Conservation (phyloP, 2,329 filamentous ascomycete species). For the Sphaceloma murrayae region DNA sequence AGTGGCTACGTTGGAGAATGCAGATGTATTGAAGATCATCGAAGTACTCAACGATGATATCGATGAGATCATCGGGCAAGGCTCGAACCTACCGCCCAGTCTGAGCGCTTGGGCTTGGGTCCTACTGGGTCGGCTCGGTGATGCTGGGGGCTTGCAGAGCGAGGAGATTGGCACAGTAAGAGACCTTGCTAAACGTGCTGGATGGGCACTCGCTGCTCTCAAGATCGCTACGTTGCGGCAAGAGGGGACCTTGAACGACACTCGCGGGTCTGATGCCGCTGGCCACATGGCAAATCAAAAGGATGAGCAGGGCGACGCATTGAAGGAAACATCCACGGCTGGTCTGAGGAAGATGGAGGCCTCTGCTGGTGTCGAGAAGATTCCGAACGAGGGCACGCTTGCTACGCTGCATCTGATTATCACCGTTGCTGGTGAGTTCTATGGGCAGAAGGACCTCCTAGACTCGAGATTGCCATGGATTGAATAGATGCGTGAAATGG, state of each 20-base stretch:
- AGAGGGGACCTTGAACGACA: conserved; percentile 16
- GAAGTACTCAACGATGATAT: conserved; percentile 9
- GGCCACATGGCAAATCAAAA: background rate
- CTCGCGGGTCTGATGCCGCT: no score
- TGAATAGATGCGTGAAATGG: conserved; percentile 1
- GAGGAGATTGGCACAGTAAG: conserved; percentile 66
- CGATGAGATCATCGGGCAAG: conserved; percentile 2
- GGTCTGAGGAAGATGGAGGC: background rate
- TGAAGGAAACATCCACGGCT: background rate
- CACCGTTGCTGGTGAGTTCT: conserved; percentile 77
- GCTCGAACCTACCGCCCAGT: conserved; percentile 46
- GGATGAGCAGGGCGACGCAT: background rate
- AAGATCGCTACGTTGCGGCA: conserved; percentile 2
- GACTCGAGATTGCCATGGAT: conserved; percentile 48
- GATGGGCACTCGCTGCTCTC: conserved; percentile 38
- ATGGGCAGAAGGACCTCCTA: conserved; percentile 78
- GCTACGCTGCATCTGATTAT: conserved; percentile 89
- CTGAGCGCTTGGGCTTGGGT: conserved; percentile 82
- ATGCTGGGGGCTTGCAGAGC: conserved; percentile 63
- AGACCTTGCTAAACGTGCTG: conserved; percentile 69
- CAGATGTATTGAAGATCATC: background rate
- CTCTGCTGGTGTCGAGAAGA: no score
- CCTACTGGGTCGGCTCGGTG: conserved; percentile 55
- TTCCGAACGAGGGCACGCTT: conserved; percentile 32
- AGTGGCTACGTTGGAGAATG: background rate